These are phyloP conservation scores for Triglochin maritima DNA, from an alignment of 106 monocot species.

Conservation along the genomic window DNA sequence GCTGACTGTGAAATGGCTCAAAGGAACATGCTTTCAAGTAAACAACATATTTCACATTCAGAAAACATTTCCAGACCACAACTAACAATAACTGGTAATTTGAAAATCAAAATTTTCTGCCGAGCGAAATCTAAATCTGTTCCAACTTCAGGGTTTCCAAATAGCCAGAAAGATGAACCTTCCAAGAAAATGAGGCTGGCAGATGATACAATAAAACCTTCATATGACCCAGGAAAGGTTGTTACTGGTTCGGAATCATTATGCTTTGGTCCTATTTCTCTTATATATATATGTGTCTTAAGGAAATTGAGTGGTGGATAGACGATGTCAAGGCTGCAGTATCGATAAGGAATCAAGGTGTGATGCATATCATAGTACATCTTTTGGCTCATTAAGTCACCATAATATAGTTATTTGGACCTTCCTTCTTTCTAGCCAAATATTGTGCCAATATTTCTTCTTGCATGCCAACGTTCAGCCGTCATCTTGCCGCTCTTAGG, in stretches of 20 bases:
- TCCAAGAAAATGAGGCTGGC: conserved; percentile 6
- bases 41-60: not conserved
- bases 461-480: too few relatives aligned
- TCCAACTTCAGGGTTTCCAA: not conserved
- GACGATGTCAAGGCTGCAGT: not conserved
- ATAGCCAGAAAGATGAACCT: not conserved
- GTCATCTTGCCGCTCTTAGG: too few relatives aligned
- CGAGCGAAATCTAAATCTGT: not conserved
- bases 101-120: not conserved
- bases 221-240: not conserved
- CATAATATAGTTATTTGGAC: not conserved
- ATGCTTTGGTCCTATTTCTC: not conserved
- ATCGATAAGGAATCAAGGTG: not conserved
- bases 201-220: not conserved
- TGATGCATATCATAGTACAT: not conserved
- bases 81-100: not conserved
- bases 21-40: conserved; percentile 1
- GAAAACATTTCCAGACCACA: not conserved
- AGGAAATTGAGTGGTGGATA: not conserved
- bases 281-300: not conserved
- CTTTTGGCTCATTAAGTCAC: not conserved
- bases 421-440: too few relatives aligned
- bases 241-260: not conserved
- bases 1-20: not conserved
- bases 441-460: too few relatives aligned